Base-by-base conservation (phyloP, 2,329 filamentous ascomycete species). In the Davidsoniella virescens region DNA sequence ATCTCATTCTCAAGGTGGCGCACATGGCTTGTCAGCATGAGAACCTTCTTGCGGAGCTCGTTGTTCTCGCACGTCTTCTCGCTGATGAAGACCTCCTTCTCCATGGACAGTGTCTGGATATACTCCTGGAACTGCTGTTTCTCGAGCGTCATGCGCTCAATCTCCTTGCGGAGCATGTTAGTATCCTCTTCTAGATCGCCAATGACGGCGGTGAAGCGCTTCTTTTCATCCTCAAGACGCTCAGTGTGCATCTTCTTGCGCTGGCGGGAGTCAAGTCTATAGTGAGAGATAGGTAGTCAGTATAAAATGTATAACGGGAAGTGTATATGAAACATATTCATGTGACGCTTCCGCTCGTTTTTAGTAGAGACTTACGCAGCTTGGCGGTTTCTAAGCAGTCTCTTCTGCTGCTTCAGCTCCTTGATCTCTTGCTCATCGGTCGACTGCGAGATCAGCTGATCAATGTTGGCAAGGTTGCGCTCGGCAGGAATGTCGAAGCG, bases 191-290 rank as follows among this genome's bases (percentile, higher is more conserved):
- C 85, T 61, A 95, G 73, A 50, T 82, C 75, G 57, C 69, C 76
- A 62, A 95, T 84, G 62, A 84, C 69, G 58, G 77, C 75, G 51
- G 82, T 84, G 70, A 79, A 93, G 53, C 84, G 78, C 72, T 95
- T 95, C 75, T 96, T 95, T 70, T 96, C 90, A 64, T 92, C 84
- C 65, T 96, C 92, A 43, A 96, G 78, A 59, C 92, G 82, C 69
- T 96, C 92, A 33, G 92, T 96, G 69, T 96, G 90, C 68, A 87
- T 84, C 77, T 96, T 96, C 75, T 96, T 98, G 59, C 92, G 82
- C 66, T 96, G 90, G 57, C 92, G 80, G 42, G 92, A 96, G 68
- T 96, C 90, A 59, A 98, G 83, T 57, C 87, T 94, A 60, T 33
- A 49, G 56, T 49, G 47, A 50, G 47, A 50, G 47, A 55, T 16